These are phyloP conservation scores for Mycena sp. DNA, from an alignment of 1,284 basidiomycete genomes.

Conservation along the genomic window DNA sequence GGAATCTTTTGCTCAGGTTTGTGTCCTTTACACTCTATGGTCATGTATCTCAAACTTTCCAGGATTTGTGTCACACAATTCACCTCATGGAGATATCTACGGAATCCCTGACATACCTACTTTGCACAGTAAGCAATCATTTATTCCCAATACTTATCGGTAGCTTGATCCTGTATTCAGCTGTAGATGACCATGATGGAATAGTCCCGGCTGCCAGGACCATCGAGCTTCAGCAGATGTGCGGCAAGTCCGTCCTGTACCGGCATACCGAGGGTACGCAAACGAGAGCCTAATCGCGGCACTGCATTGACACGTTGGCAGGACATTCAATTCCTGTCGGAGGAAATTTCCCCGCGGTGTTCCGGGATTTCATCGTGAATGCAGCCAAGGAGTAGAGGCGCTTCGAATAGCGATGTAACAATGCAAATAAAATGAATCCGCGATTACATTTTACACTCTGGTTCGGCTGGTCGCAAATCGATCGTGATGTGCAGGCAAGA, in stretches of 20 bases:
- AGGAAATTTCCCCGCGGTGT: conserved; percentile 12
- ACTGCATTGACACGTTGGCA: not conserved
- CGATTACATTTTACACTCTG: no score
- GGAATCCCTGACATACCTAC: conserved; percentile 31
- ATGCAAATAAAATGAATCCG: no score
- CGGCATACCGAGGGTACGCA: conserved; percentile 27
- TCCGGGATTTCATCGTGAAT: conserved; percentile 15
- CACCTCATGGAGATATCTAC: conserved; percentile 31
- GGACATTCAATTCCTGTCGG: conserved; percentile 24
- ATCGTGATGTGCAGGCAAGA: no score
- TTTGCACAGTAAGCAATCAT: conserved; percentile 31
- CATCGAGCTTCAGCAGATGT: conserved; percentile 28
- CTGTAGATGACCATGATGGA: conserved; percentile 28
- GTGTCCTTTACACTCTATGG: not conserved
- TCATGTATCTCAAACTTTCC: not conserved
- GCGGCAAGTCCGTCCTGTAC: conserved; percentile 25
- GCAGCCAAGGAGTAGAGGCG: not conserved
- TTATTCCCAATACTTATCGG: no score
- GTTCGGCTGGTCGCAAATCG: no score
- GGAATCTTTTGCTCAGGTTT: conserved; percentile 32
- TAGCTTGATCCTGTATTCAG: no score
- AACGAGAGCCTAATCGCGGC: not conserved
- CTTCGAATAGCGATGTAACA: not conserved
- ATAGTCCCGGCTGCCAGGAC: conserved; percentile 26
- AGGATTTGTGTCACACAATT: conserved; percentile 29